Percentiles rank a stretch among this genome's conserved stretches.
These are phyloP conservation scores for Artemisia tridentata DNA, from an alignment of 129 eudicot species.

Conservation along the genomic window DNA sequence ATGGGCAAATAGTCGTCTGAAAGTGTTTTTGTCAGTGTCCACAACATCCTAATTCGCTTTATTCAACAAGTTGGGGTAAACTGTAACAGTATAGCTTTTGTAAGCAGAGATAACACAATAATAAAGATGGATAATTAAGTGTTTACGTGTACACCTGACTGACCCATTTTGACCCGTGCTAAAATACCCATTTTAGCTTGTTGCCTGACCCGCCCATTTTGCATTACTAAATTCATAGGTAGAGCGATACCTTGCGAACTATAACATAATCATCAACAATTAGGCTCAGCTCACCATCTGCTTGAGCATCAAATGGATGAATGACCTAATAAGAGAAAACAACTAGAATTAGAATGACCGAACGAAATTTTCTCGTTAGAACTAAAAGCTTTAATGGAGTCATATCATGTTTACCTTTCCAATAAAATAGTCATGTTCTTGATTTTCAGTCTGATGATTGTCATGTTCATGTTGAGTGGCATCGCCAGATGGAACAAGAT, in stretches of 20 bases:
- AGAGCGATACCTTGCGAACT: slow-evolving; percentile 68
- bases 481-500: slow-evolving; percentile 33
- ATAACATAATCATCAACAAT: slow-evolving; percentile 65
- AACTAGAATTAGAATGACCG: slow-evolving; percentile 2
- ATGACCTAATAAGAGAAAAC: slow-evolving; percentile 47
- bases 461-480: slow-evolving; percentile 29
- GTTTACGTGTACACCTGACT: not conserved
- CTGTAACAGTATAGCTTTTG: not conserved
- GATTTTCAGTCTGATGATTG: slow-evolving; percentile 31
- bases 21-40: not conserved
- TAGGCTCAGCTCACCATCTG: slow-evolving; percentile 83
- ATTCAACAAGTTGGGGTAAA: not conserved
- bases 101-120: not conserved
- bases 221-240: slow-evolving; percentile 10
- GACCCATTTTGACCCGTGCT: not conserved
- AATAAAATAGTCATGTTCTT: slow-evolving; percentile 44
- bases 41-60: not conserved
- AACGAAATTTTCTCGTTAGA: not conserved
- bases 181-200: not conserved
- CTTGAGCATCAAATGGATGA: slow-evolving; percentile 91
- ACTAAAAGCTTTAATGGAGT: slow-evolving; percentile 7
- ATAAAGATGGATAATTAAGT: not conserved
- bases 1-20: not conserved
- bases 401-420: slow-evolving; percentile 55
- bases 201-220: not conserved